Base-by-base conservation (phyloP, 305 asterid species). In the Rubia occidens region DNA sequence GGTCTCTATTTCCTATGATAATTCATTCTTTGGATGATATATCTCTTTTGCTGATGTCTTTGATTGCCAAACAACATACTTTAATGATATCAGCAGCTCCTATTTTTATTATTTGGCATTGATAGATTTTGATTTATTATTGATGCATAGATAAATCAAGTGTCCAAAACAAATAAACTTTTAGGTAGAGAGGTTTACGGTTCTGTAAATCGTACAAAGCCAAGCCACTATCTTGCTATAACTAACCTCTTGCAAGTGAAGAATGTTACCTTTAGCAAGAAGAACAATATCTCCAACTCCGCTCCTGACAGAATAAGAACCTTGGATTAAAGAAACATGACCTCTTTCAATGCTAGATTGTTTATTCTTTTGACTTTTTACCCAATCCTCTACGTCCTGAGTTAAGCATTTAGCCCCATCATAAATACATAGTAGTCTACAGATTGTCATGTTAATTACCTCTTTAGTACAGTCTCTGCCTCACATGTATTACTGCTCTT, bases 1-100 rank as follows among this genome's bases (percentile, higher is more conserved):
- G 20, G 18, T 47, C 66, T 32, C 60, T 20, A 65, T 75, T 70
- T 42, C 40, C 44, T 66, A 40, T 60, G 47, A 9, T 39, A 61
- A 40, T 17, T 62, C 58, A 68, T 37, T 20, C 37, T 14, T 42
- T 61, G 47, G 26, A 24, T 17, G 1, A 29, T 56, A 49, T 24
- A 8, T 32, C 7, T 8, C 60, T 29, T 47, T 66, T 42, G 53
- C 26, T 49, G 71, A 47, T 32, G 24, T 26, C 24, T 21, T 66
- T 14, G 63, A 47, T 71, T 65, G 17, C 53, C 14, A 45, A 32
- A 29, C 24, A 26, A 11, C 17, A 13, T 65, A 44, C 35, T 66
- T 49, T 26, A 29, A 32, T 9, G 5, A 26, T 29, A 18, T 49
- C 40, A 29, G 37, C 29, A 42, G 45, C 42, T 49, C 17, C 11